Evolutionary conservation across 2,329 filamentous ascomycete genomes (phyloP).

Genomic region (Exophiala dermatitidis): DNA sequence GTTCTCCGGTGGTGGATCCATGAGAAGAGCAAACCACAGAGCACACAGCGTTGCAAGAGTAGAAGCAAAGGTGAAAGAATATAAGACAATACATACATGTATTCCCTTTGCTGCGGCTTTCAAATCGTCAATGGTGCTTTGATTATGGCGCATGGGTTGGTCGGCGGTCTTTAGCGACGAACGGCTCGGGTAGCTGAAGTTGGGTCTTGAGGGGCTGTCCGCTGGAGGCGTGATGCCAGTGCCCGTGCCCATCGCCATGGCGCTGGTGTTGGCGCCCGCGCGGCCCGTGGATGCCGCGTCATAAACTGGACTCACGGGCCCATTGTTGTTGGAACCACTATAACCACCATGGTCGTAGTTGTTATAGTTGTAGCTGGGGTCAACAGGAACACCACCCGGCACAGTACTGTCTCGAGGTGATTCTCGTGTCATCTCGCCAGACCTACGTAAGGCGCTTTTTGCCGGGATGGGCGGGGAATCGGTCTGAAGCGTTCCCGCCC

Average conservation of each 20-base stretch:
- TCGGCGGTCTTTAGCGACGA: constrained; percentile 15
- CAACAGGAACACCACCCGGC: neutral
- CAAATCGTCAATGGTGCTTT: constrained; percentile 21
- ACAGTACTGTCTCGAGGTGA: neutral
- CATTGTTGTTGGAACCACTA: neutral
- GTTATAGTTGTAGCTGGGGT: neutral
- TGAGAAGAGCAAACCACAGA: too few relatives aligned
- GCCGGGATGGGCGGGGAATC: constrained; percentile 17
- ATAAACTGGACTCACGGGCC: constrained; percentile 18
- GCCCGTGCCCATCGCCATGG: neutral
- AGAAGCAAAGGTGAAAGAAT: too few relatives aligned
- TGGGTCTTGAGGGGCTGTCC: constrained; percentile 17
- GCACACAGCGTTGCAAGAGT: too few relatives aligned
- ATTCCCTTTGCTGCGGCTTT: constrained; percentile 24
- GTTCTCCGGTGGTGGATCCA: too few relatives aligned
- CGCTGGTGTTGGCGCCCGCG: constrained; percentile 9
- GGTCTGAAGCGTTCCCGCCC: constrained; percentile 6
- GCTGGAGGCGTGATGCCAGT: constrained; percentile 1
- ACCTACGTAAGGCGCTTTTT: constrained; percentile 18
- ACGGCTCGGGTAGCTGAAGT: constrained; percentile 26
- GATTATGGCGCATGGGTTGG: constrained; percentile 19
- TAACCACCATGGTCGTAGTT: neutral
- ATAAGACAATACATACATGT: constrained; percentile 10
- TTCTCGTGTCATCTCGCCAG: constrained; percentile 14
- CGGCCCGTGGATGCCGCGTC: constrained; percentile 10